A percentile compares a stretch with the other conserved stretches of the same genome.
phyloP scores from a whole-genome alignment of 2,329 filamentous ascomycete genomes.

The Epichloe coenophiala region DNA sequence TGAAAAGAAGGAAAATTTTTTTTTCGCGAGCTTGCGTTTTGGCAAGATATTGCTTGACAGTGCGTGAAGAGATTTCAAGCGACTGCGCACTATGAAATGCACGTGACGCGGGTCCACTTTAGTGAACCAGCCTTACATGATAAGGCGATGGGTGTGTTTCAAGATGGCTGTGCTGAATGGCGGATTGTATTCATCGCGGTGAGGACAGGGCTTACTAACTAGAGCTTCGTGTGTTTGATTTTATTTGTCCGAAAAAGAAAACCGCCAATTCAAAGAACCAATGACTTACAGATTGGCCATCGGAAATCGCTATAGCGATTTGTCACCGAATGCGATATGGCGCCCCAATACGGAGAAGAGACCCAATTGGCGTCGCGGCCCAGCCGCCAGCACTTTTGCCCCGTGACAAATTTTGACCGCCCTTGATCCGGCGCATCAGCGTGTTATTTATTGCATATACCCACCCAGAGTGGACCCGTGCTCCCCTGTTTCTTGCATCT shows the following conservation, averaged over 20 bases:
- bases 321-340: neutral
- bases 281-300: neutral
- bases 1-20: neutral
- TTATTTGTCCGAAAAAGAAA: too few species aligned
- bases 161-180: neutral
- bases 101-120: conserved; percentile 13
- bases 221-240: too few species aligned
- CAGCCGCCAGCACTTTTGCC: neutral
- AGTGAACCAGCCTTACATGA: neutral
- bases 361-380: neutral
- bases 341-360: neutral
- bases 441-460: conserved; percentile 2
- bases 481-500: neutral
- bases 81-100: fast-evolving
- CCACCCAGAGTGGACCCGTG: neutral
- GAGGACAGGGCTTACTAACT: too few species aligned
- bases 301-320: neutral
- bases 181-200: too few species aligned
- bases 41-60: conserved; percentile 21
- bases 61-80: conserved; percentile 12
- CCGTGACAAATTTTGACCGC: neutral
- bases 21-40: conserved; percentile 1
- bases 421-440: neutral
- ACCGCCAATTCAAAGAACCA: too few species aligned
- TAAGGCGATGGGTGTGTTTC: neutral